Evolutionary conservation across 345 rosid genomes (phyloP).

Genomic region (Euphorbia peplus): DNA sequence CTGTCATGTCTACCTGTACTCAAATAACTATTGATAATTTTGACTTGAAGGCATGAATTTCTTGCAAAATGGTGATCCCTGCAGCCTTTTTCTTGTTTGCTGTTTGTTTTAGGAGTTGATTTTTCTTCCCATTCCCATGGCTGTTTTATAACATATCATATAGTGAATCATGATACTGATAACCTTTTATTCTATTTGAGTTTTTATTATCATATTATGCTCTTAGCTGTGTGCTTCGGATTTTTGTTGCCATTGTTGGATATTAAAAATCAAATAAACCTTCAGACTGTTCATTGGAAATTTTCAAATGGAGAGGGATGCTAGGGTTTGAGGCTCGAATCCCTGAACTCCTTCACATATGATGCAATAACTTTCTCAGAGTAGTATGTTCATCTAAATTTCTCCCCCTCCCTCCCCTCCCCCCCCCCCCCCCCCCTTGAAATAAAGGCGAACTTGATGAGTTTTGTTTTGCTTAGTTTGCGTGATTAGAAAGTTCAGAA

Average conservation of each 20-base stretch:
- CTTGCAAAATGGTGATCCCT: not conserved
- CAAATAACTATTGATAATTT: no score
- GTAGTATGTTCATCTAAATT: not conserved
- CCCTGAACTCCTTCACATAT: not conserved
- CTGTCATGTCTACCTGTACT: not conserved
- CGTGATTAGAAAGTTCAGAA: not conserved
- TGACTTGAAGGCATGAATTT: not conserved
- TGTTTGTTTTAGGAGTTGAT: not conserved
- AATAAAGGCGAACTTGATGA: not conserved
- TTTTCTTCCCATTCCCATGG: not conserved
- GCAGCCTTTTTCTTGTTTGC: not conserved
- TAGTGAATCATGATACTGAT: not conserved
- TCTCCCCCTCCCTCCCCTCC: no score
- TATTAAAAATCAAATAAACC: not conserved
- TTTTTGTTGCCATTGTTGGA: not conserved
- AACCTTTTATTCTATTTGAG: not conserved
- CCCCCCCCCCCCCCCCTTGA: no score
- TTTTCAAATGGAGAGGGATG: not conserved
- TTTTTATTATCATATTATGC: not conserved
- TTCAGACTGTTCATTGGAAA: not conserved
- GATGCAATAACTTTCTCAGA: not conserved
- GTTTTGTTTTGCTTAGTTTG: not conserved
- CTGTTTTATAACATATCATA: not conserved
- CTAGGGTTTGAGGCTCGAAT: not conserved
- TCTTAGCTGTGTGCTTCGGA: not conserved